Evolutionary conservation across 2,329 filamentous ascomycete genomes (phyloP).

Genomic region (Penicillium sp.): DNA sequence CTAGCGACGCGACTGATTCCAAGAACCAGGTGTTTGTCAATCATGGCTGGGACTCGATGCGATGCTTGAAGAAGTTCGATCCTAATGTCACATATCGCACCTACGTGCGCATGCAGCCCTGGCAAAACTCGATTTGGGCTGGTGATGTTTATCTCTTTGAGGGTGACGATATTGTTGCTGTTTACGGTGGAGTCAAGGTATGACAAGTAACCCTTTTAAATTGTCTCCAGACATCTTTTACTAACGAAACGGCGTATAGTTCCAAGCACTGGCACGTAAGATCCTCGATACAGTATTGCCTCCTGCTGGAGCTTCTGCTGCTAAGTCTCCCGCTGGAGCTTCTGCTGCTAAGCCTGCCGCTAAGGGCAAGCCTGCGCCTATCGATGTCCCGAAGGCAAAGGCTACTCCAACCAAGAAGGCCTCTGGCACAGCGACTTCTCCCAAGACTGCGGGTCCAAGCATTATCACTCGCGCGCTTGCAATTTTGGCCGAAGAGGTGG

Average conservation of each 20-base stretch:
- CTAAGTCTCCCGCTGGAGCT: constrained; percentile 28
- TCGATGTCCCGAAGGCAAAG: constrained; percentile 36
- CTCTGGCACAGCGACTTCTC: constrained; percentile 30
- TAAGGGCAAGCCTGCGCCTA: constrained; percentile 27
- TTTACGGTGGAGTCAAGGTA: constrained; percentile 53
- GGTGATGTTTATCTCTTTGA: constrained; percentile 66
- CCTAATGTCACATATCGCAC: constrained; percentile 60
- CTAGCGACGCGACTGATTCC: constrained; percentile 61
- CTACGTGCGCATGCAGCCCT: constrained; percentile 65
- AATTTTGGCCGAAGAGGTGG: constrained; percentile 53
- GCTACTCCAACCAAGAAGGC: constrained; percentile 26
- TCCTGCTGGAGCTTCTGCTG: constrained; percentile 29
- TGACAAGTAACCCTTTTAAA: neutral
- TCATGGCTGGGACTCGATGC: constrained; percentile 65
- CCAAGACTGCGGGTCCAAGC: constrained; percentile 36
- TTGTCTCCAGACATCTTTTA: neutral
- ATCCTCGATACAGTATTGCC: constrained; percentile 49
- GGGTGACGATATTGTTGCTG: constrained; percentile 61
- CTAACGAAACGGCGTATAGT: constrained; percentile 31
- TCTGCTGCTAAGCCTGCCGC: constrained; percentile 27
- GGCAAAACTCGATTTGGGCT: constrained; percentile 57
- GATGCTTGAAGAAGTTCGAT: constrained; percentile 57
- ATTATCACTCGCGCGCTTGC: constrained; percentile 40
- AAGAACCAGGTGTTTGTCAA: constrained; percentile 65
- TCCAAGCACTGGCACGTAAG: constrained; percentile 47